A percentile compares a stretch with the other conserved stretches of the same genome.
phyloP scores from a whole-genome alignment of 202 grass and related monocot species.

The Bolboschoenoplectus hybrid region DNA sequence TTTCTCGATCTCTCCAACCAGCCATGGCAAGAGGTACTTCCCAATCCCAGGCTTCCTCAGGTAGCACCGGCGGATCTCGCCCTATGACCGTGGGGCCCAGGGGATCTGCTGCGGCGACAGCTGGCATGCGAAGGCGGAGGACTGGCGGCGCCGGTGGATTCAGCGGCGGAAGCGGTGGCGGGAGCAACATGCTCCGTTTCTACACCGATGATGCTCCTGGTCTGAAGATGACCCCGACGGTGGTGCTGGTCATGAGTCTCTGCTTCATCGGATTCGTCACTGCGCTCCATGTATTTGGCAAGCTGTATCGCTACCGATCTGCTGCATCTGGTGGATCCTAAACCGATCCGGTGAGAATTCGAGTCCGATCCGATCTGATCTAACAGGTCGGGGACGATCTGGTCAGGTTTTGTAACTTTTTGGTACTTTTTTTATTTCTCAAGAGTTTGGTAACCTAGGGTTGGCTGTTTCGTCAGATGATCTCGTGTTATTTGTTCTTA shows the following conservation, averaged over 20 bases:
- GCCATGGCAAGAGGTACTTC: constrained; percentile 54
- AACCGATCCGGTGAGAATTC: constrained; percentile 36
- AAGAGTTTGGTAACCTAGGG: constrained; percentile 43
- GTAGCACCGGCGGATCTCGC: constrained; percentile 37
- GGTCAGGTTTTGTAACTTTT: constrained; percentile 39
- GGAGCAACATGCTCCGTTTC: constrained; percentile 95
- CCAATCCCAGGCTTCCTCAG: constrained; percentile 50
- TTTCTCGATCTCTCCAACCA: constrained; percentile 22
- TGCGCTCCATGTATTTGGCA: constrained; percentile 89
- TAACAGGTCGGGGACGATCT: background rate
- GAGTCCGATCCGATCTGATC: constrained; percentile 41
- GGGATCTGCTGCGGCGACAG: constrained; percentile 49
- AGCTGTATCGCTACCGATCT: constrained; percentile 89
- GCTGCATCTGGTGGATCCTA: constrained; percentile 51
- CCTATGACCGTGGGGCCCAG: constrained; percentile 49
- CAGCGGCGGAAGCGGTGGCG: constrained; percentile 41
- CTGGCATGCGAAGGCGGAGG: constrained; percentile 43
- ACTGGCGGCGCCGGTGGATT: constrained; percentile 30
- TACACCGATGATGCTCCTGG: constrained; percentile 92
- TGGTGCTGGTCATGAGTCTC: constrained; percentile 86
- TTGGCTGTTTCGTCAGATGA: constrained; percentile 34
- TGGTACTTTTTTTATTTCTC: constrained; percentile 25
- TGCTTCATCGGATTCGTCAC: constrained; percentile 97
- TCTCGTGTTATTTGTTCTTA: constrained; percentile 37
- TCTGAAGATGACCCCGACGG: constrained; percentile 80